These are phyloP conservation scores for Aspergillus nidulans DNA, from an alignment of 495 filamentous ascomycete genomes.

Conservation along the genomic window DNA sequence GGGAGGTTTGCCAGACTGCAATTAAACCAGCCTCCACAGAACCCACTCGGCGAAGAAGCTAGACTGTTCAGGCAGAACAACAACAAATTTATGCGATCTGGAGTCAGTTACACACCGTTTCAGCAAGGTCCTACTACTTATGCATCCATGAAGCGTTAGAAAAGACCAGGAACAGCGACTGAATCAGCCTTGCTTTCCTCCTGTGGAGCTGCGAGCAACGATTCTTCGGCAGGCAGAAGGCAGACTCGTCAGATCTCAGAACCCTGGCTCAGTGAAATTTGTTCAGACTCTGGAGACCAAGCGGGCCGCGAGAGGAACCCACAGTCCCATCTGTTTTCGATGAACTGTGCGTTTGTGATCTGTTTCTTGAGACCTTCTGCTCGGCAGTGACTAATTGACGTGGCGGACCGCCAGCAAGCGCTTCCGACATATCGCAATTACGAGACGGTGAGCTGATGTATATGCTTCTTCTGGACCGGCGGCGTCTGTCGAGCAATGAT, in stretches of 20 bases:
- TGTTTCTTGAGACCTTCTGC: neutral
- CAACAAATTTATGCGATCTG: constrained; percentile 4
- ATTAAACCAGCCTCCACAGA: constrained; percentile 18
- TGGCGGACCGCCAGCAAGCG: neutral
- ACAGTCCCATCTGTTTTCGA: neutral
- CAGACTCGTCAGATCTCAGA: neutral
- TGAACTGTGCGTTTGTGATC: neutral
- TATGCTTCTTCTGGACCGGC: neutral
- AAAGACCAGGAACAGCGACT: neutral
- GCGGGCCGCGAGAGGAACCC: neutral
- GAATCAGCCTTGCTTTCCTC: neutral
- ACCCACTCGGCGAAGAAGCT: constrained; percentile 1
- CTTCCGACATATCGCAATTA: neutral
- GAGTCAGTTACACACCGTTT: neutral
- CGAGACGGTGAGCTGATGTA: neutral
- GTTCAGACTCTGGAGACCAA: neutral
- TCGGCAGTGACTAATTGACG: neutral
- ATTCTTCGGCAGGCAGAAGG: neutral
- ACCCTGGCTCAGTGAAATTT: neutral
- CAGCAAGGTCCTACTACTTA: neutral
- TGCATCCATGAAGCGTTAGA: neutral
- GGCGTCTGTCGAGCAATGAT: no score
- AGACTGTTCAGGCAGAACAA: neutral
- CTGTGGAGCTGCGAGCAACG: neutral
- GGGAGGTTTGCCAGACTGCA: constrained; percentile 12